These are phyloP conservation scores for Auricularia cornea DNA, from an alignment of 768 basidiomycete species.

Conservation along the genomic window DNA sequence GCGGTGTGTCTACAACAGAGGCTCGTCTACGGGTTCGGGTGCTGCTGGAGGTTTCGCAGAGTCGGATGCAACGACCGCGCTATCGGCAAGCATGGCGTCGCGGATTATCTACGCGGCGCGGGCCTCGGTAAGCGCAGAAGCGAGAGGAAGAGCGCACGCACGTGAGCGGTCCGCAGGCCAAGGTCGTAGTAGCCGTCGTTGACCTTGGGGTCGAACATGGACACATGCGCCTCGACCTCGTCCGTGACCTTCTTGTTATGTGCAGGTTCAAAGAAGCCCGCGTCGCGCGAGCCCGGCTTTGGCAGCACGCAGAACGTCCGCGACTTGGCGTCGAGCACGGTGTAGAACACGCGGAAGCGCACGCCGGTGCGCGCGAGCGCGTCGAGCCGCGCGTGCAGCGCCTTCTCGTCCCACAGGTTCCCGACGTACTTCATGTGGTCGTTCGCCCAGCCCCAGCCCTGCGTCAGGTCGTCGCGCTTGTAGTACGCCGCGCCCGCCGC, in stretches of 20 bases:
- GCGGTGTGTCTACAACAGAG: no score
- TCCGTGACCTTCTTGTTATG: constrained; percentile 61
- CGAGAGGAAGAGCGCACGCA: no score
- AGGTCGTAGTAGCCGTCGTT: constrained; percentile 91
- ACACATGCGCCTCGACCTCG: constrained; percentile 78
- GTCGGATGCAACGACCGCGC: no score
- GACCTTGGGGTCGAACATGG: constrained; percentile 73
- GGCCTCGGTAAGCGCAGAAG: no score
- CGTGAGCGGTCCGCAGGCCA: constrained; percentile 55
- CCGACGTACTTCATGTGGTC: constrained; percentile 90
- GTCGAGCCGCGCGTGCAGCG: constrained; percentile 52
- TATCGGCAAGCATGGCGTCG: no score
- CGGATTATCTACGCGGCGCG: no score
- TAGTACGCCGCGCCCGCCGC: constrained; percentile 81
- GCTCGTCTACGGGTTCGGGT: no score
- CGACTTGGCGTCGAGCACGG: constrained; percentile 56
- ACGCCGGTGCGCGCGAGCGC: constrained; percentile 56
- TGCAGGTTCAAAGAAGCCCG: constrained; percentile 49
- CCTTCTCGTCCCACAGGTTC: constrained; percentile 72
- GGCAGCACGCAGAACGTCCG: constrained; percentile 81
- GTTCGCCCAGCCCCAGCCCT: constrained; percentile 63
- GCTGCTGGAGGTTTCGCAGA: no score
- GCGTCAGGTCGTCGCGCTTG: constrained; percentile 64
- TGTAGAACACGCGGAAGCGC: constrained; percentile 57
- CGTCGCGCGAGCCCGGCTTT: constrained; percentile 26